These are phyloP conservation scores for Stephania japonica DNA, from an alignment of 164 flowering plant genomes.

Conservation along the genomic window DNA sequence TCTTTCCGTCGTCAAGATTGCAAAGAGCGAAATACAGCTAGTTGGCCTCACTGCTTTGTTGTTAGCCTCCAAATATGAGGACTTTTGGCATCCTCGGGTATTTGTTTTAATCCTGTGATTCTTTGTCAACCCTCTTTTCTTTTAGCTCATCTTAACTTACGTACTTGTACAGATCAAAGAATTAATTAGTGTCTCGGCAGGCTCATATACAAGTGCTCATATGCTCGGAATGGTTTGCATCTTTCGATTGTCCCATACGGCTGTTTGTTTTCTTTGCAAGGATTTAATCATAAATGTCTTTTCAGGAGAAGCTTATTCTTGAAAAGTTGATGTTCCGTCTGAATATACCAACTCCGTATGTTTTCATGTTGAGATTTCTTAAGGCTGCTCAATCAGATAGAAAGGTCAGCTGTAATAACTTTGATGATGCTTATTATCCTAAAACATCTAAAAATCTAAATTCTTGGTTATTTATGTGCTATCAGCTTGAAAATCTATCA, in stretches of 20 bases:
- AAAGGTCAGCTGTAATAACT: constrained; percentile 35
- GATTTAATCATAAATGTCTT: constrained; percentile 14
- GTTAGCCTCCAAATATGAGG: too few relatives aligned
- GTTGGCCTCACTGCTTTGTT: too few relatives aligned
- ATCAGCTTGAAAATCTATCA: constrained; percentile 67
- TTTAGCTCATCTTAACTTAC: constrained; percentile 10
- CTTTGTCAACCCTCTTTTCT: neutral
- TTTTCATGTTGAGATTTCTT: constrained; percentile 83
- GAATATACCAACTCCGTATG: constrained; percentile 72
- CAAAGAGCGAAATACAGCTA: too few relatives aligned
- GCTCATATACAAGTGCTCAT: constrained; percentile 63
- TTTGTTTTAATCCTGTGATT: neutral
- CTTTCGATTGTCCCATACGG: neutral
- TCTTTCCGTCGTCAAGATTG: constrained; percentile 50
- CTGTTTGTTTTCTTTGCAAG: neutral
- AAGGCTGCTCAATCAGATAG: constrained; percentile 76
- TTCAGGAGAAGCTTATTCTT: constrained; percentile 73
- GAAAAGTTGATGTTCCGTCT: constrained; percentile 69
- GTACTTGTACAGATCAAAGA: constrained; percentile 49
- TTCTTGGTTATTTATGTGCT: neutral
- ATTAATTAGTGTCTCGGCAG: constrained; percentile 65
- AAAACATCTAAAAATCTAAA: neutral
- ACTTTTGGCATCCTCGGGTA: constrained; percentile 94
- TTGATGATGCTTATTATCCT: neutral
- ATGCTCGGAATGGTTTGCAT: constrained; percentile 70